Conservation (phyloP, 2,329 filamentous ascomycete species). For the Nemania sp. region DNA sequence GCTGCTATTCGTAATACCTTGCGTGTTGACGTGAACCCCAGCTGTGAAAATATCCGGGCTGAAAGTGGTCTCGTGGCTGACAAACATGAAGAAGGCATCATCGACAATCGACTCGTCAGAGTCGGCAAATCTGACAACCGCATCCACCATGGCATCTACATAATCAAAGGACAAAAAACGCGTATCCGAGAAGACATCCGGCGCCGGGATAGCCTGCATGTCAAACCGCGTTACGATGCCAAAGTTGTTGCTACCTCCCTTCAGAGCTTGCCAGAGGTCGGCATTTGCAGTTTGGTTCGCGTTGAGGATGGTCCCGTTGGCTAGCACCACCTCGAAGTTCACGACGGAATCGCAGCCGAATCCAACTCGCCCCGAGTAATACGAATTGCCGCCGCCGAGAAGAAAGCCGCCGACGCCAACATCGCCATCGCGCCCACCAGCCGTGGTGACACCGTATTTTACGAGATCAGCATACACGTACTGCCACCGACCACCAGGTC, state of each 20-base stretch:
- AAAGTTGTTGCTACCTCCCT: conserved; percentile 62
- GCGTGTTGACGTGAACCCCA: conserved; percentile 43
- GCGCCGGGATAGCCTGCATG: conserved; percentile 49
- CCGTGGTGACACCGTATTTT: conserved; percentile 42
- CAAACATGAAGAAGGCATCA: conserved; percentile 43
- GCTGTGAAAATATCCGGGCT: conserved; percentile 32
- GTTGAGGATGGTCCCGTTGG: conserved; percentile 52
- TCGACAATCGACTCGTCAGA: conserved; percentile 42
- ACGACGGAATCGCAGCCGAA: conserved; percentile 36
- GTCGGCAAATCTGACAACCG: conserved; percentile 41
- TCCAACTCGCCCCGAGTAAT: conserved; percentile 30
- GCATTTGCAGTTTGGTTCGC: conserved; percentile 54
- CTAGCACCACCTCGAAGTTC: conserved; percentile 39
- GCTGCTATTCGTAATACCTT: conserved; percentile 36
- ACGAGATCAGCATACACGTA: conserved; percentile 46
- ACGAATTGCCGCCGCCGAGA: conserved; percentile 39
- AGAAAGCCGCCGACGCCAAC: conserved; percentile 52
- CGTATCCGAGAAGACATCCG: conserved; percentile 41
- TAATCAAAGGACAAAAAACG: conserved; percentile 39
- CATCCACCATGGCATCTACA: conserved; percentile 41
- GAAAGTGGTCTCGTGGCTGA: conserved; percentile 30
- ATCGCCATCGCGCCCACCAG: conserved; percentile 48
- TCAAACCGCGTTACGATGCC: conserved; percentile 56
- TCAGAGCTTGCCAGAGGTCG: conserved; percentile 61
- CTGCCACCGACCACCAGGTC: conserved; percentile 49